Evolutionary conservation across 1,284 basidiomycete species (phyloP), one percentile per base, ranked within the genome.

Genomic region (Leccinum subrobustum): DNA sequence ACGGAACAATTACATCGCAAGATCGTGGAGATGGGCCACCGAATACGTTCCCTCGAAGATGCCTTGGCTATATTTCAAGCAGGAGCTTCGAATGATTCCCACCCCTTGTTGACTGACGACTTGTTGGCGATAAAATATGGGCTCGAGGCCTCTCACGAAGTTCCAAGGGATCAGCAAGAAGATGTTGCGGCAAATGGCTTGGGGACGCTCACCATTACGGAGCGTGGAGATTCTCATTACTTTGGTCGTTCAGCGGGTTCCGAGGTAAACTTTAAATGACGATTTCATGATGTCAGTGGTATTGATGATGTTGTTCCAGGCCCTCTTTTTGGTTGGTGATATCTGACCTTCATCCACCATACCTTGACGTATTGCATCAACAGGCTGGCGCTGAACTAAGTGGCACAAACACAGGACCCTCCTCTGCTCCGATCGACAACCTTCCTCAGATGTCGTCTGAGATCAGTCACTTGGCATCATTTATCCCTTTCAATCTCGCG

Each of bases 21-120:
- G 72, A 88, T 91, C 31, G 75, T 79, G 1, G 85, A 88, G 61
- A 90, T 91, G 87, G 85, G 86, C 47, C 83, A 88, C 65, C 82
- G 88, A 47, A 90, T 91, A 65, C 81, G 86, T 47, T 82, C 88
- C 65, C 78, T 91, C 18, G 87, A 89, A 71, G 87, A 89, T 59
- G 86, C 86, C 0, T 74, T 91, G 52, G 79, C 83, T 16, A 83
- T 87, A 56, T 83, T 86, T 59, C 86, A 89, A 66, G 79, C 83
- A 3, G 77, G 80, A 23, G 77, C 82, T 11, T 86, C 86, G n/a
- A 81, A 73, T 50, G 85, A 89, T 54, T 69, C 75, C 11, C 88
- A 90, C 69, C 85, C 88, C 3, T 76, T 89, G 9, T 77, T 90
- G n/a, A 77, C 78, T 33, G 84, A 84, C 33, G 87, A 89, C 52